Conservation (phyloP, 768 basidiomycete species). For the Amanita jacksonii region DNA sequence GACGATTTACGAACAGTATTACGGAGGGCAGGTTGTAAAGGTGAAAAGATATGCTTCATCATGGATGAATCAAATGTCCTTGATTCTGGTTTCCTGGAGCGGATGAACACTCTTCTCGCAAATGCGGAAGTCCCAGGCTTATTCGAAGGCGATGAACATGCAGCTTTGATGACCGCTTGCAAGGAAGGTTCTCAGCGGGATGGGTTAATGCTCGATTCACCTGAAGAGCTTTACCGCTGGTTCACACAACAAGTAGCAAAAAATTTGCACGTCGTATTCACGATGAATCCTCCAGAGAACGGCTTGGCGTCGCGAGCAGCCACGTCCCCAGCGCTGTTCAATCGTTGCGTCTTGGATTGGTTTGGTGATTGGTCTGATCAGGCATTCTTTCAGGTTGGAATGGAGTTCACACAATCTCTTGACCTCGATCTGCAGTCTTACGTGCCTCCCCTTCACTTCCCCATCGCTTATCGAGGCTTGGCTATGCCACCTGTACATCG, state of each 20-base stretch:
- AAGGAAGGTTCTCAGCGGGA: conserved; percentile 99
- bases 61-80: conserved; percentile 99
- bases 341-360: conserved; percentile 99
- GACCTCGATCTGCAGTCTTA: conserved; percentile 87
- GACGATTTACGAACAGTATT: conserved; percentile 94
- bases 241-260: conserved; percentile 98
- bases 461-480: conserved; percentile 78
- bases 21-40: conserved; percentile 93
- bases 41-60: conserved; percentile 99
- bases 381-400: conserved; percentile 95
- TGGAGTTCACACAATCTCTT: conserved; percentile 91
- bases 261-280: conserved; percentile 98
- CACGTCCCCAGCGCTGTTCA: conserved; percentile 96
- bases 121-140: conserved; percentile 99
- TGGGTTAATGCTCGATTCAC: conserved; percentile 95
- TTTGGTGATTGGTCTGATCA: conserved; percentile 99
- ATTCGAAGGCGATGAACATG: conserved; percentile 99
- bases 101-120: conserved; percentile 99
- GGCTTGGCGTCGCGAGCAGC: conserved; percentile 93
- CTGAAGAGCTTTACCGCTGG: conserved; percentile 96
- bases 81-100: conserved; percentile 96
- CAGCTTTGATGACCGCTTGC: conserved; percentile 97
- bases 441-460: conserved; percentile 73
- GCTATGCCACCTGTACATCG: conserved; percentile 85
- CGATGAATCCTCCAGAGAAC: conserved; percentile 97